These are phyloP conservation scores for Retiboletus flavoniger DNA, from an alignment of 1,284 basidiomycete genomes.

Conservation along the genomic window DNA sequence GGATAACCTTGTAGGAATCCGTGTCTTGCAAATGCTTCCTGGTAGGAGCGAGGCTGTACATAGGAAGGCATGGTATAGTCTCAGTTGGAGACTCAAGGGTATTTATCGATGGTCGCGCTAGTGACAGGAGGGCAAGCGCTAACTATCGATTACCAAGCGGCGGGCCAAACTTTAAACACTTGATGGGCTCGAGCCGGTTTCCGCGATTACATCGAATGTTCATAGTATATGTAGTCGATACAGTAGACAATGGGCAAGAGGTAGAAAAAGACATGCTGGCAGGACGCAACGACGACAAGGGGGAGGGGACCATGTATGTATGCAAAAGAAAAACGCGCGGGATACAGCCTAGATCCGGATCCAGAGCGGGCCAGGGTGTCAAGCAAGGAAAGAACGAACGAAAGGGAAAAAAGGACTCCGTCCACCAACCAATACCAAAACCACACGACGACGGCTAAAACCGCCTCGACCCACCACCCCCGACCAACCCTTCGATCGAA, in stretches of 20 bases:
- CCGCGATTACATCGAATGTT: conserved; percentile 30
- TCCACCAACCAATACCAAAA: neutral
- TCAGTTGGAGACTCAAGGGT: no score
- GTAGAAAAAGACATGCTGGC: conserved; percentile 5
- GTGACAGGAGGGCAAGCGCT: no score
- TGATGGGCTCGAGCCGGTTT: neutral
- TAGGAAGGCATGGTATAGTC: no score
- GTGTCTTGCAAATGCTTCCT: no score
- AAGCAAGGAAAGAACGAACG: neutral
- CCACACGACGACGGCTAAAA: conserved; percentile 27
- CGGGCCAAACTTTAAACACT: no score
- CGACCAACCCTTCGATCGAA: conserved; percentile 57
- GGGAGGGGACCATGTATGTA: no score
- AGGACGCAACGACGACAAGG: conserved; percentile 10
- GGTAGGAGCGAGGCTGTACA: no score
- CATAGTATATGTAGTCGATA: conserved; percentile 31
- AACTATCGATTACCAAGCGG: no score
- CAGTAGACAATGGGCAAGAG: conserved; percentile 20
- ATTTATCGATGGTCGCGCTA: no score
- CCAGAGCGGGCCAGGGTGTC: conserved; percentile 18
- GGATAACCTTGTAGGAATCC: no score
- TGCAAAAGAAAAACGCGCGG: conserved; percentile 19
- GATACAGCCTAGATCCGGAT: conserved; percentile 20
- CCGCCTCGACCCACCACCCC: conserved; percentile 47
- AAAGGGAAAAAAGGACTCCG: neutral